Conservation (phyloP, 768 basidiomycete genomes). For the Pholiota conissans region DNA sequence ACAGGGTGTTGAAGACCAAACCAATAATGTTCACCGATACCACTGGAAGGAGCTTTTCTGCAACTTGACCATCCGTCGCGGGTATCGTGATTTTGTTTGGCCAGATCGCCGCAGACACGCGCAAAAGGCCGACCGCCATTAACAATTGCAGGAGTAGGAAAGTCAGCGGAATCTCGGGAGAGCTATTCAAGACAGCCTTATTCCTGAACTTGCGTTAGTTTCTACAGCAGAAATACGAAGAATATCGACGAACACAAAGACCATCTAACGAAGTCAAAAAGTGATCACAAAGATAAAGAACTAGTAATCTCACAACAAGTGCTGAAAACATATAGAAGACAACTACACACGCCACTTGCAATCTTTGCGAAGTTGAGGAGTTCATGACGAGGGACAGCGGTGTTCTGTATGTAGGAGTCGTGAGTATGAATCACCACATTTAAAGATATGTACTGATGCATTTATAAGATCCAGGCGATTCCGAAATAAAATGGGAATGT, state of each 20-base stretch:
- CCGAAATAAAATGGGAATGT: no score
- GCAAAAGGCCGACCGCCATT: conserved; percentile 66
- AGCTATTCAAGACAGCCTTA: conserved; percentile 69
- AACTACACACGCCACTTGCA: conserved; percentile 70
- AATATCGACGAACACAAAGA: conserved; percentile 46
- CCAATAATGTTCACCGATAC: conserved; percentile 72
- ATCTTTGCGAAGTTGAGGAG: conserved; percentile 24
- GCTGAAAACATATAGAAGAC: conserved; percentile 79
- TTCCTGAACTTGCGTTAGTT: conserved; percentile 45
- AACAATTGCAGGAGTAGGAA: conserved; percentile 71
- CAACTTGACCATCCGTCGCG: conserved; percentile 45
- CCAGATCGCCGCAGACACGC: conserved; percentile 46
- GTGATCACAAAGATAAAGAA: not conserved
- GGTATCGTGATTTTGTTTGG: conserved; percentile 57
- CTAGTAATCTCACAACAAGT: conserved; percentile 57
- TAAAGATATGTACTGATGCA: not conserved
- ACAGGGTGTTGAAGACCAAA: conserved; percentile 77
- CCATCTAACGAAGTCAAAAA: conserved; percentile 37
- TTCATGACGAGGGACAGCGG: not conserved
- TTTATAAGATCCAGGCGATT: no score
- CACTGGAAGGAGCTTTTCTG: conserved; percentile 61
- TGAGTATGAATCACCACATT: not conserved
- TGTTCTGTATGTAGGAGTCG: not conserved
- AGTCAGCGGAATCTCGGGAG: conserved; percentile 64
- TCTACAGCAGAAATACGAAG: not conserved